Base-by-base conservation (phyloP, 352 stramenopile genomes). In the Aphanomyces cochlioides region DNA sequence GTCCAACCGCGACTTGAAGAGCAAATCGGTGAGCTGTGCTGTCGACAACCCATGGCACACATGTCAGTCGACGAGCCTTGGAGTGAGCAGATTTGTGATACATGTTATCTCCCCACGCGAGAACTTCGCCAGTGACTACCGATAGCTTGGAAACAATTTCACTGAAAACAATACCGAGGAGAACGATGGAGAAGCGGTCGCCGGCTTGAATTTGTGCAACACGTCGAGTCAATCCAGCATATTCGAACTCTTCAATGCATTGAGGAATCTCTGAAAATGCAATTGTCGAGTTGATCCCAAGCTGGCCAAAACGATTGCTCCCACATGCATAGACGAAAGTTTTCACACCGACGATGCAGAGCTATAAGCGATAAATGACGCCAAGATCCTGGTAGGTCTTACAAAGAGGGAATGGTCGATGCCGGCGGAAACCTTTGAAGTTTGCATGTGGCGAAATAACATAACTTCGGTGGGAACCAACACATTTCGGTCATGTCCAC, bases 301-400 rank as follows among this genome's bases (percentile, higher is more conserved):
- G 66, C 56, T 93, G 86, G 0, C 86, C 84, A 39, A 84, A 80
- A 0, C 57, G 47, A 58, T 93, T 93, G 5, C 82, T 79, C 13
- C 86, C 86, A 73, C 90, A 92, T 7, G 80, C 78, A 57, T 93
- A 93, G 39, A 92, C 66, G 36, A 81, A 88, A 3, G 78, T 83
- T 10, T 66, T 67, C 0, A 76, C 69, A 0, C 79, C 78, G 10
- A 78, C 73, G 4, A 70, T 7, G 38, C 84, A 92, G 10, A 89
- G 39, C 38, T 70, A 61, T 10, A 5, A 19, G 19, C 8, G 37
- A n/a, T 43, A n/a, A 43, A n/a, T 15, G 10, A 21, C 37, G 43
- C 2, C 28, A 28, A 50, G 43, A 50, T n/a, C 19, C 50, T 12
- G 17, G 13, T 19, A 17, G 1, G 28, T 37, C 37, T n/a, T 70